Conservation (phyloP, 1,139 yeast species). For the Pichia sp. region DNA sequence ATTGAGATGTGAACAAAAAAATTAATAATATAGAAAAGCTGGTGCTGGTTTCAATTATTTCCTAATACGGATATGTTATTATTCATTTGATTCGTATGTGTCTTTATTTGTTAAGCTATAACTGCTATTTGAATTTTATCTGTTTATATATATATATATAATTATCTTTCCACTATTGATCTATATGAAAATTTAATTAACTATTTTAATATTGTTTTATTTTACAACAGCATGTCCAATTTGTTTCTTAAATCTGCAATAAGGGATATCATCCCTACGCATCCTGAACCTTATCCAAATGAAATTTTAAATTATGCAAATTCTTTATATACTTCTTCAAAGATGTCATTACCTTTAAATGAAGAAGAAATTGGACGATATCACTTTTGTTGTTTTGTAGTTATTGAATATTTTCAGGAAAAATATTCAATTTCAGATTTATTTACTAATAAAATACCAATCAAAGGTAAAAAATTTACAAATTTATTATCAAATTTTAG, state of each 20-base stretch:
- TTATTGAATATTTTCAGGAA: slow-evolving; percentile 45
- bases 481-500: slow-evolving; percentile 43
- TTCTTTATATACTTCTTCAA: slow-evolving; percentile 47
- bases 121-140: no score
- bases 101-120: no score
- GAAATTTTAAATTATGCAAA: slow-evolving; percentile 44
- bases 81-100: no score
- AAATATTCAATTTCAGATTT: slow-evolving; percentile 43
- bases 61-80: neutral
- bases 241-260: slow-evolving; percentile 30
- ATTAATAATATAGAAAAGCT: no score
- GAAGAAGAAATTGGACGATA: slow-evolving; percentile 57
- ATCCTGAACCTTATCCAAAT: slow-evolving; percentile 42
- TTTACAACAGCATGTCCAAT: slow-evolving; percentile 21
- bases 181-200: no score
- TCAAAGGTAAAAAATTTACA: slow-evolving; percentile 43
- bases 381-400: slow-evolving; percentile 62
- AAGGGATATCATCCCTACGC: slow-evolving; percentile 45
- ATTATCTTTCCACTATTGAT: no score
- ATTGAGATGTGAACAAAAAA: no score
- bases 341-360: slow-evolving; percentile 38
- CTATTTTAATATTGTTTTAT: no score
- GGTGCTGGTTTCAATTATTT: neutral
- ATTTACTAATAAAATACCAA: slow-evolving; percentile 45
- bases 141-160: no score